phyloP scores from a whole-genome alignment of 495 filamentous ascomycete species.

The Hapsidospora chrysogenum region DNA sequence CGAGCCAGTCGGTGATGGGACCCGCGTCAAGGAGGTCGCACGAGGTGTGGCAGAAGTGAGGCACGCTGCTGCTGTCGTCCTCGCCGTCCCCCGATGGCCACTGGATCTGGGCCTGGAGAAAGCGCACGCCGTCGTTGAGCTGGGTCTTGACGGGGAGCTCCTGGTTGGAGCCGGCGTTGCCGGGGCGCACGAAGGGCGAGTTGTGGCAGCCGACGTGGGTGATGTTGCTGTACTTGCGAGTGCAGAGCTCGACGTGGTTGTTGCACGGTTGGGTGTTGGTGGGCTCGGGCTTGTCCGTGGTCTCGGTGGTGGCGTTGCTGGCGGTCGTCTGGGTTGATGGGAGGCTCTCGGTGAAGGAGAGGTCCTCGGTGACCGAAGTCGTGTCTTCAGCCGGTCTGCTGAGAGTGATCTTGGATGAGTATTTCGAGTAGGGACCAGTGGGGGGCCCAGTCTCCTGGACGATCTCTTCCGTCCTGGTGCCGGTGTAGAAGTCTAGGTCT shows the following conservation, averaged over 20 bases:
- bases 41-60: slow-evolving; percentile 58
- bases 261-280: slow-evolving; percentile 73
- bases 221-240: slow-evolving; percentile 72
- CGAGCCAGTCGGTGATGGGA: slow-evolving; percentile 57
- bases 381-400: slow-evolving; percentile 5
- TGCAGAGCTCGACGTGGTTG: slow-evolving; percentile 69
- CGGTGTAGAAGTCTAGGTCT: slow-evolving; percentile 18
- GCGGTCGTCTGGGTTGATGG: slow-evolving; percentile 18
- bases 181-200: slow-evolving; percentile 57
- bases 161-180: slow-evolving; percentile 70
- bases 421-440: slow-evolving; percentile 20
- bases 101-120: slow-evolving; percentile 71
- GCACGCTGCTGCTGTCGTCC: slow-evolving; percentile 20
- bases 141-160: slow-evolving; percentile 49
- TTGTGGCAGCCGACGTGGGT: slow-evolving; percentile 78
- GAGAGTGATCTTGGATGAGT: slow-evolving; percentile 17
- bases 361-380: slow-evolving; percentile 5
- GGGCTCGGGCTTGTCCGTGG: slow-evolving; percentile 24
- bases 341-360: slow-evolving; percentile 12
- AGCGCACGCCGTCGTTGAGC: slow-evolving; percentile 75
- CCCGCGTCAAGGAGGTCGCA: slow-evolving; percentile 72
- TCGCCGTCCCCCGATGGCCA: slow-evolving; percentile 16
- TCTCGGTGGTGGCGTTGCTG: slow-evolving; percentile 13
- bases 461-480: slow-evolving; percentile 14
- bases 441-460: slow-evolving; percentile 9